Conservation (phyloP, 2,329 filamentous ascomycete species). For the Alternaria brassicae region DNA sequence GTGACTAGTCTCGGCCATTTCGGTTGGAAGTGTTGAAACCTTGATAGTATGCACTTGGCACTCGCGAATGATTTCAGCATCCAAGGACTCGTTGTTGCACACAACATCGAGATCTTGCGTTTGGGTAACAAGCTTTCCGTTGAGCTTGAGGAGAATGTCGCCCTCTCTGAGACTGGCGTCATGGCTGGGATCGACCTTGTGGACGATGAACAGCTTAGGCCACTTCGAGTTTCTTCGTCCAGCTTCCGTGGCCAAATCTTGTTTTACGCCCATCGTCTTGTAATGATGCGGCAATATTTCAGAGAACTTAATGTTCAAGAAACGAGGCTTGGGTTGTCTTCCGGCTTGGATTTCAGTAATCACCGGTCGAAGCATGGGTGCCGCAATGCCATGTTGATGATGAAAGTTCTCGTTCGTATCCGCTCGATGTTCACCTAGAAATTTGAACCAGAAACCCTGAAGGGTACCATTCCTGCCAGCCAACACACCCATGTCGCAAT, state of each 20-base stretch:
- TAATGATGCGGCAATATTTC: slow-evolving; percentile 97
- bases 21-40: slow-evolving; percentile 84
- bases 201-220: slow-evolving; percentile 98
- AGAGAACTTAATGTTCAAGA: slow-evolving; percentile 92
- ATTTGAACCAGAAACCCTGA: slow-evolving; percentile 95
- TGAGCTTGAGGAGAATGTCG: slow-evolving; percentile 89
- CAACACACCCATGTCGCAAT: slow-evolving; percentile 93
- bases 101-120: slow-evolving; percentile 94
- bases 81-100: slow-evolving; percentile 85
- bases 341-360: slow-evolving; percentile 83
- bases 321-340: slow-evolving; percentile 79
- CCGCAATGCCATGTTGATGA: slow-evolving; percentile 92
- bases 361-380: slow-evolving; percentile 87
- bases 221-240: slow-evolving; percentile 86
- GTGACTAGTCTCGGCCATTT: slow-evolving; percentile 89
- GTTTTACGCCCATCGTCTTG: slow-evolving; percentile 93
- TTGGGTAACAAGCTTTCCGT: slow-evolving; percentile 89
- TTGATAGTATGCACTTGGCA: slow-evolving; percentile 78
- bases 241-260: slow-evolving; percentile 94
- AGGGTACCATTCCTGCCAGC: slow-evolving; percentile 89
- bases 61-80: slow-evolving; percentile 85
- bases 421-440: slow-evolving; percentile 85
- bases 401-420: slow-evolving; percentile 88
- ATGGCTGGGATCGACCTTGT: slow-evolving; percentile 77
- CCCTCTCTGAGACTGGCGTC: slow-evolving; percentile 79